phyloP scores from a whole-genome alignment of 768 basidiomycete genomes.

The Fomitopsis pulvina region DNA sequence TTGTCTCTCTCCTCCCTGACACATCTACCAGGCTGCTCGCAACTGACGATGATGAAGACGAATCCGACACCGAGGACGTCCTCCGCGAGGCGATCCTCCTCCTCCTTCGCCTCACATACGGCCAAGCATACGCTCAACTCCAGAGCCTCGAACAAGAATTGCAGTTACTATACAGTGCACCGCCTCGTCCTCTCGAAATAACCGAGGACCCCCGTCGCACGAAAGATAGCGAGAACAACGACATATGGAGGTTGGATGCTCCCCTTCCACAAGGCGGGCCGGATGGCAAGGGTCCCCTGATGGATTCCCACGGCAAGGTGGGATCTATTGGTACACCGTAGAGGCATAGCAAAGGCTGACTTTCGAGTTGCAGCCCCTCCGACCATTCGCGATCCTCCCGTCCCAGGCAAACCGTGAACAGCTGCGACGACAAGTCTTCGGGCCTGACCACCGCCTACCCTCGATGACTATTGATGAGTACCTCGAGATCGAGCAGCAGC shows the following conservation, averaged over 20 bases:
- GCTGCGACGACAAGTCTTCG: conserved; percentile 77
- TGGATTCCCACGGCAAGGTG: conserved; percentile 78
- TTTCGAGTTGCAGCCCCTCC: conserved; percentile 52
- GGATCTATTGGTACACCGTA: conserved; percentile 8
- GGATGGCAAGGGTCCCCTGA: conserved; percentile 51
- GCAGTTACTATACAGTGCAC: conserved; percentile 55
- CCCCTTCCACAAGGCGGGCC: conserved; percentile 26
- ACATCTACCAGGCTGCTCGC: background rate
- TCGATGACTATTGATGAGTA: conserved; percentile 97
- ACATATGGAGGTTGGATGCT: conserved; percentile 72
- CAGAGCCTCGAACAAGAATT: conserved; percentile 67
- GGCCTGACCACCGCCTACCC: conserved; percentile 75
- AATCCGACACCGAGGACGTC: conserved; percentile 56
- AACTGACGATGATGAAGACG: conserved; percentile 35
- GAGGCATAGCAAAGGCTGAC: conserved; percentile 7
- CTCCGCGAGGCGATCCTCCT: conserved; percentile 62
- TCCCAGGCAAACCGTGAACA: conserved; percentile 60
- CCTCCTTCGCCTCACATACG: conserved; percentile 68
- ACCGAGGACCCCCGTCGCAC: conserved; percentile 31
- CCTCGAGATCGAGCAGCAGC: conserved; percentile 72
- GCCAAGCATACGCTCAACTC: conserved; percentile 60
- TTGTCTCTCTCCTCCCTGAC: conserved; percentile 52
- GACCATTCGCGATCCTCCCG: conserved; percentile 91
- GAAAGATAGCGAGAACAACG: conserved; percentile 37
- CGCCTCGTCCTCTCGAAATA: conserved; percentile 30